A percentile compares a stretch with the other conserved stretches of the same genome.
Conservation (phyloP, 208 protist genomes). For the Acanthamoeba royreba region DNA sequence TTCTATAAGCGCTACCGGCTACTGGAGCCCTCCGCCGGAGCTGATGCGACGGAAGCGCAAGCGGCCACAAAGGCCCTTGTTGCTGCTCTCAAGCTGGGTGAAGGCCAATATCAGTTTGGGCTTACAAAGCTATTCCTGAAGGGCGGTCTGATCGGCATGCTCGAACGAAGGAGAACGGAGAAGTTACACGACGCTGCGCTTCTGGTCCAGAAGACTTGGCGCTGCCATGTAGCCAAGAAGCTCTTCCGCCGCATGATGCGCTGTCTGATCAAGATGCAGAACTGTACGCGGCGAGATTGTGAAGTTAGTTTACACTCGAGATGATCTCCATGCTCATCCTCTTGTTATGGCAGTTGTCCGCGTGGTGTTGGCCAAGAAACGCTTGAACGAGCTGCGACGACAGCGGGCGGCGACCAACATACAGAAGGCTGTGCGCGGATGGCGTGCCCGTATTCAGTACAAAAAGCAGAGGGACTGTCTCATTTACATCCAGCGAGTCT, state of each 20-base stretch:
- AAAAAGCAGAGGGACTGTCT: neutral
- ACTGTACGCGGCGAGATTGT: too few relatives aligned
- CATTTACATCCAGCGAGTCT: neutral
- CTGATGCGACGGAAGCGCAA: neutral
- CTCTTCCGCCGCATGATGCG: too few relatives aligned
- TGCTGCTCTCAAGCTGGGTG: neutral
- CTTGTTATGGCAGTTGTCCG: neutral
- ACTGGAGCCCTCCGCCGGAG: neutral
- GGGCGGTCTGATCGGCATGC: neutral
- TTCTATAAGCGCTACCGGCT: neutral
- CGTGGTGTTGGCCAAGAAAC: neutral
- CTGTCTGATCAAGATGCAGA: too few relatives aligned
- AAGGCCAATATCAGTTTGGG: neutral
- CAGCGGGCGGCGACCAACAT: neutral
- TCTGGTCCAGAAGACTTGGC: neutral
- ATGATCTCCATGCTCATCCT: too few relatives aligned
- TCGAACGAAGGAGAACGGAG: neutral
- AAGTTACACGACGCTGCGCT: neutral
- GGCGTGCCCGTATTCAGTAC: neutral
- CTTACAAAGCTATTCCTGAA: neutral
- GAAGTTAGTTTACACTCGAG: too few relatives aligned
- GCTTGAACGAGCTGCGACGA: neutral
- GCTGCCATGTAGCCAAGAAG: neutral
- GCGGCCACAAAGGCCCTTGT: neutral
- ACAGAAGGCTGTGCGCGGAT: neutral